phyloP scores from a whole-genome alignment of 2,329 filamentous ascomycete species.

The Botrytis fragariae region DNA sequence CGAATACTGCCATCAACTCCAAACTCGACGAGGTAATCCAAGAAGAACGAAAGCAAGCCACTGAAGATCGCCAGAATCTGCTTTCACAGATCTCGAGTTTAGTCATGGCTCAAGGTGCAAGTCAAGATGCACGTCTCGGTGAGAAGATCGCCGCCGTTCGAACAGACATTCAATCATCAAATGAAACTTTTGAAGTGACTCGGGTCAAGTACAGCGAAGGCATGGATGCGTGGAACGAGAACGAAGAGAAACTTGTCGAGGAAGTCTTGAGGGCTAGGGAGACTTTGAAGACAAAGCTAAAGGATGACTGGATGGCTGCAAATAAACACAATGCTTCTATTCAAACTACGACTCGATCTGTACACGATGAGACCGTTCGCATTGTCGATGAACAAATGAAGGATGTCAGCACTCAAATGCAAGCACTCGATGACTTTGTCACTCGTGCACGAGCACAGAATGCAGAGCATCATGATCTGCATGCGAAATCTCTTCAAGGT shows the following conservation, averaged over 20 bases:
- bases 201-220: slow-evolving; percentile 64
- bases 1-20: slow-evolving; percentile 64
- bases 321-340: slow-evolving; percentile 81
- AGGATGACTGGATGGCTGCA: slow-evolving; percentile 79
- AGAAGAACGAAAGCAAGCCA: slow-evolving; percentile 72
- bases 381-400: slow-evolving; percentile 87
- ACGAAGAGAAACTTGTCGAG: slow-evolving; percentile 66
- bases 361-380: slow-evolving; percentile 85
- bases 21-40: slow-evolving; percentile 68
- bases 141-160: slow-evolving; percentile 62
- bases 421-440: slow-evolving; percentile 87
- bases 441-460: slow-evolving; percentile 79
- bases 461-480: slow-evolving; percentile 68
- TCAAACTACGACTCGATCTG: slow-evolving; percentile 76
- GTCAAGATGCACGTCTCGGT: slow-evolving; percentile 69
- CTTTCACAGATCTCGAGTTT: slow-evolving; percentile 75
- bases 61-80: slow-evolving; percentile 70
- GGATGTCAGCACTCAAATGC: slow-evolving; percentile 85
- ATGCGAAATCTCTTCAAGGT: slow-evolving; percentile 61
- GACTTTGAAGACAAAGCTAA: slow-evolving; percentile 74
- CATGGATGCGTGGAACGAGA: slow-evolving; percentile 72
- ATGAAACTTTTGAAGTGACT: slow-evolving; percentile 61
- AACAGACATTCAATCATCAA: slow-evolving; percentile 63
- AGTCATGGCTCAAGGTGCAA: slow-evolving; percentile 69
- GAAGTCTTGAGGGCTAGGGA: slow-evolving; percentile 73